phyloP scores from a whole-genome alignment of 331 rosid species.

The Ulmus americana region DNA sequence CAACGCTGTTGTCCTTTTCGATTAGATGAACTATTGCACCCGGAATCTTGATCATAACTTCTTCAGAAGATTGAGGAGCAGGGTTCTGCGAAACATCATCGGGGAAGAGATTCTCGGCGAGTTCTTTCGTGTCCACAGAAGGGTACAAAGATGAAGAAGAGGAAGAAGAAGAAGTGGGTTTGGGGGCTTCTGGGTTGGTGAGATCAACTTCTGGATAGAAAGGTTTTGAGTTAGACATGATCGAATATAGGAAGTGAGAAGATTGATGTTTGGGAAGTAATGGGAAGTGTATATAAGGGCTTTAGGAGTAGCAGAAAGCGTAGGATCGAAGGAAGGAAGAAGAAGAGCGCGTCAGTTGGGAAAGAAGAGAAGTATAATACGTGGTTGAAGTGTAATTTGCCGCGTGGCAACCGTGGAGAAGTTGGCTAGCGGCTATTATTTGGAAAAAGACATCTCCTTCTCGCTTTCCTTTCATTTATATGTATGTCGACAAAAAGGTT shows the following conservation, averaged over 20 bases:
- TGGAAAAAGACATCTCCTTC: background rate
- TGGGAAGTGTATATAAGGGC: background rate
- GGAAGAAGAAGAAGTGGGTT: slow-evolving; percentile 30
- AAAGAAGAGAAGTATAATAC: slow-evolving; percentile 27
- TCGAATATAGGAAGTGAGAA: background rate
- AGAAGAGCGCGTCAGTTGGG: background rate
- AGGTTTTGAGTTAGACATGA: slow-evolving; percentile 29
- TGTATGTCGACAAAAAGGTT: background rate
- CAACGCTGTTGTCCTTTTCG: slow-evolving; percentile 58
- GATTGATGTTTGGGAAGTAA: background rate
- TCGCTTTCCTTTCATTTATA: slow-evolving; percentile 1
- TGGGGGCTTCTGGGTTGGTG: slow-evolving; percentile 47
- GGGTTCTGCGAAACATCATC: slow-evolving; percentile 27
- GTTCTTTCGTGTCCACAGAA: slow-evolving; percentile 25
- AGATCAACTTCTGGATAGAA: slow-evolving; percentile 46
- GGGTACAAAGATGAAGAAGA: slow-evolving; percentile 43
- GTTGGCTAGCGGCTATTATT: background rate
- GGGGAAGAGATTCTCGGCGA: slow-evolving; percentile 40
- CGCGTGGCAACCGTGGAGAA: slow-evolving; percentile 34
- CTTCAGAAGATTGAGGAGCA: slow-evolving; percentile 30
- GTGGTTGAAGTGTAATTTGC: background rate
- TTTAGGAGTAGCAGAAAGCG: background rate
- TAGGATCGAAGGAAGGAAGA: slow-evolving; percentile 11
- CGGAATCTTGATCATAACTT: slow-evolving; percentile 46
- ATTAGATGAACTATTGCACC: slow-evolving; percentile 65